Evolutionary conservation across 805 yeast genomes (phyloP), one percentile per base, ranked within the genome.

Genomic region (Candida sanyiensis): DNA sequence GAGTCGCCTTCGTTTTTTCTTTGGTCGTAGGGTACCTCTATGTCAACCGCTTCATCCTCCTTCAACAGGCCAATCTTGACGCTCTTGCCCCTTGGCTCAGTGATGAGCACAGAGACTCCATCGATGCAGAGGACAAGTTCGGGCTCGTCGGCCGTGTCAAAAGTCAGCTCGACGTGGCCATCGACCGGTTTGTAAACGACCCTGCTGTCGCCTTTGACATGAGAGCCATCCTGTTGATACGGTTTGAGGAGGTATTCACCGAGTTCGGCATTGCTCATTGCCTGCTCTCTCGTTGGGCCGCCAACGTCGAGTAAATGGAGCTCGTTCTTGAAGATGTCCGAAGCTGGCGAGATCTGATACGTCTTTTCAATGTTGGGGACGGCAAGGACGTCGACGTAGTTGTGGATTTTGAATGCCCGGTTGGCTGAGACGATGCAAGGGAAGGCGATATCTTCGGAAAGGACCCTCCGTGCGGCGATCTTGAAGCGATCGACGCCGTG

Each of bases 401-500:
- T 26, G 24, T 51, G 56, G 10, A 22, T 24, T 25, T 35, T 27
- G n/a, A 28, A 19, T 18, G 30, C 5, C 9, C 30, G 26, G 6
- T 27, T 21, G 3, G 29, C 8, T 5, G 33, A 19, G 7, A 29
- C 15, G 3, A 19, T 22, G 13, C 37, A 29, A n/a, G 9, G 19
- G 25, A 34, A 34, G 5, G 30, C 25, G 13, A 52, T 33, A 35
- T 70, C 69, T 13, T 62, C 46, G 4, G 61, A 51, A 17, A 85
- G 54, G 26, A 83, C 73, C 9, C 64, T 51, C 21, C 57, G 54
- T 0, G 88, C 94, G 0, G 96, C 95, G 26, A 75, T 59, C 43
- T 70, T 63, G 58, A 89, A 89, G 39, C 95, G 62, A 29, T 75
- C 75, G 6, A 66, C 51, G 2, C 95, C 96, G 44, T 70, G 64